Base-by-base conservation (phyloP, 164 flowering plant species). In the Piper betle region DNA sequence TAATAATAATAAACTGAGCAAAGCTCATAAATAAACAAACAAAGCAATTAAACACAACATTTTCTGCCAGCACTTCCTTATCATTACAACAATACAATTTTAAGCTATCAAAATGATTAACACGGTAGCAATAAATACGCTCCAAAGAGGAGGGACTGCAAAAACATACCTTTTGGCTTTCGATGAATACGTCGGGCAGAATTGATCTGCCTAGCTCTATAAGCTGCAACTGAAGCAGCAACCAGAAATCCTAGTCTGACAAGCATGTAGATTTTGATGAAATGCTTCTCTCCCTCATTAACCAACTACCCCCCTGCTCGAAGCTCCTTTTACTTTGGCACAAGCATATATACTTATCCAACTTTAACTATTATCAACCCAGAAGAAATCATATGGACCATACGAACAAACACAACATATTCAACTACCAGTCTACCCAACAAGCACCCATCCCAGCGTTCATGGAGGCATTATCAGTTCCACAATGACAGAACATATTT, bases 161-260 rank as follows among this genome's bases (percentile, higher is more conserved):
- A 16, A 38, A 25, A 25, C 61, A 39, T 77, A 86, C 89, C 93
- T 78, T 77, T 57, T 63, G 74, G 70, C 60, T 74, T 62, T 63
- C 42, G 37, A 66, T 80, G 54, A 33, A 64, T 57, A 8, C 75
- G 65, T 62, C 57, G 76, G 0, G 86, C 58, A 55, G 70, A 64
- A 62, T 78, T 84, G 19, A 71, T 62, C 79, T 84, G 89, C 89
- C 72, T 85, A 71, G 83, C 84, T 68, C 91, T 80, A 79, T 69
- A 86, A 58, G 99, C 87, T 77, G 99, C 99, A 75, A 88, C 55
- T 65, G 99, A 90, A 79, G 97, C 99, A 81, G 84, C 97, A 77
- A 86, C 95, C 71, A 88, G 52, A 63, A 93, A 78, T 67, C 88
- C 82, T 66, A 90, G 61, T 80, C 95, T 81, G 64, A 80, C 72